phyloP scores from a whole-genome alignment of 2,329 filamentous ascomycete species.

The Botrytis fragariae region DNA sequence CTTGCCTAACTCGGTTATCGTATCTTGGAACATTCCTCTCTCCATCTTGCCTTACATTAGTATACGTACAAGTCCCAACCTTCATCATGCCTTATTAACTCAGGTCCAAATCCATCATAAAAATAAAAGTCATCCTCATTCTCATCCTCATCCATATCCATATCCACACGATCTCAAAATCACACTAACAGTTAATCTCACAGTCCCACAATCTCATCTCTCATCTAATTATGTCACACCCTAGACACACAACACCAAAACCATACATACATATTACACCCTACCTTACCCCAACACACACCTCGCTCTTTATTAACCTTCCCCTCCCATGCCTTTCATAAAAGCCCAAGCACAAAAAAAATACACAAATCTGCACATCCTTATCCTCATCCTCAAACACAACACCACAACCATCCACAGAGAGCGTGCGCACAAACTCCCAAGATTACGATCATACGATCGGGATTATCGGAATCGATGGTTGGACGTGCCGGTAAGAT shows the following conservation, averaged over 20 bases:
- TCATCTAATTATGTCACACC: not conserved
- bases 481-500: constrained; percentile 2
- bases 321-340: not conserved
- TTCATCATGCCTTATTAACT: not conserved
- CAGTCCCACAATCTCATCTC: not conserved
- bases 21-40: not conserved
- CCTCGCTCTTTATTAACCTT: not conserved
- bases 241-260: not conserved
- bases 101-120: not conserved
- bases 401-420: not conserved
- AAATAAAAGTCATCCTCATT: too few relatives aligned
- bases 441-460: constrained; percentile 13
- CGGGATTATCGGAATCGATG: constrained; percentile 10
- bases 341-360: not conserved
- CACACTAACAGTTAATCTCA: not conserved
- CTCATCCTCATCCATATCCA: not conserved
- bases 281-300: not conserved
- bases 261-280: not conserved
- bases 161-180: not conserved
- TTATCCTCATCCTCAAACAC: not conserved
- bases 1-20: constrained; percentile 1
- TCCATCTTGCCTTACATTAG: not conserved
- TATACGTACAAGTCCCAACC: not conserved
- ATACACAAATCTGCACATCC: not conserved
- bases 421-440: not conserved